Evolutionary conservation across 2,329 filamentous ascomycete species (phyloP), one percentile per base, ranked within the genome.

Genomic region (Polychaeton citri): DNA sequence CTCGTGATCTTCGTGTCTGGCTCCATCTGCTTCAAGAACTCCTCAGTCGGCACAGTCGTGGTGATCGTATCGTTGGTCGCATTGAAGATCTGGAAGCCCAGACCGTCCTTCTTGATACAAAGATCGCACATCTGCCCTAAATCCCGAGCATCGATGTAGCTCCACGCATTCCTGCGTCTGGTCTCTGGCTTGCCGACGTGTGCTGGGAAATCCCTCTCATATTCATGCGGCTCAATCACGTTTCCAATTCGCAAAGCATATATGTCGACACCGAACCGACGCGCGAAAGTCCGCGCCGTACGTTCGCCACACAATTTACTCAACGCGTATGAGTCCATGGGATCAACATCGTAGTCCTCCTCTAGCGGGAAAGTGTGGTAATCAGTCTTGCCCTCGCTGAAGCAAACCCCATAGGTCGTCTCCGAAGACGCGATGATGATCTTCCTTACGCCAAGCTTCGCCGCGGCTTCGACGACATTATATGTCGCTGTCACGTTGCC

Each of bases 71-170:
- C 66, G 46, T 79, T 79, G 0, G 72, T 74, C 2, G 72, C 74
- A 47, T 79, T 79, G 54, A 78, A 79, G 0, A 77, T 57, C 48
- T 78, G 72, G 44, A 74, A 79, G 0, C 74, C 74, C 7, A 79
- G 47, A 0, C 69, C 72, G 47, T 64, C 62, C 43, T 66, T 70
- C 40, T 64, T 44, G 4, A 77, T 61, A 13, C 61, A 65, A 6
- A 70, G 47, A 42, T 76, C 60, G 47, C 71, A 76, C 38, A 79
- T 77, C 52, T 73, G 69, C 0, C 72, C 75, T 2, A 79, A 51
- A 45, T 79, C 74, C 3, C 73, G 54, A 0, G 71, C 71, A 49
- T 79, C 74, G 16, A 73, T 74, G 49, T 79, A 79, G 16, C 63
- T 68, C 74, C 74, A 79, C 0, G 69, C 74, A 48, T 77, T 74